A percentile compares a stretch with the other conserved stretches of the same genome.
These are phyloP conservation scores for Tricholoma flavovirens DNA, from an alignment of 768 basidiomycete species.

Conservation along the genomic window DNA sequence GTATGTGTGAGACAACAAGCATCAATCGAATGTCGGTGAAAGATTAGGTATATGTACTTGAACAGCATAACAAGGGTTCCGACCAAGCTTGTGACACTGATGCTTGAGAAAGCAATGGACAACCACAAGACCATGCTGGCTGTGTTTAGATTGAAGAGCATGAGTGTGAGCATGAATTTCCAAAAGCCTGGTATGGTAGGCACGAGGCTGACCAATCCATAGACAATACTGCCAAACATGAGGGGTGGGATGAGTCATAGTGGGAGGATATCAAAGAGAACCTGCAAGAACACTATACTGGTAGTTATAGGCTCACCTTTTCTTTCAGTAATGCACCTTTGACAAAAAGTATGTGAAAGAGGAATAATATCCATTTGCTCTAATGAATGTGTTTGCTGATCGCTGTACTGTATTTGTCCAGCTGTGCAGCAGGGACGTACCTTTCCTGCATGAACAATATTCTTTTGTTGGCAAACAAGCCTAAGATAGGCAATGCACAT, in stretches of 20 bases:
- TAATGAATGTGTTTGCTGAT: slow-evolving; percentile 24
- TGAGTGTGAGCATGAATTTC: slow-evolving; percentile 87
- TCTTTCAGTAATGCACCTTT: slow-evolving; percentile 44
- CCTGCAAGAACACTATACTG: slow-evolving; percentile 31
- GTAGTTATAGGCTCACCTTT: not conserved
- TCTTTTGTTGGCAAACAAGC: slow-evolving; percentile 91
- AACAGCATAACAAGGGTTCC: slow-evolving; percentile 96
- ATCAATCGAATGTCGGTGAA: not conserved
- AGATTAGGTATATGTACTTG: slow-evolving; percentile 60
- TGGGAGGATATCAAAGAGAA: slow-evolving; percentile 95
- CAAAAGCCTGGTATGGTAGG: slow-evolving; percentile 87
- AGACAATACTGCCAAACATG: slow-evolving; percentile 93
- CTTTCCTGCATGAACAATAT: slow-evolving; percentile 98
- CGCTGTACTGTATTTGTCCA: not conserved
- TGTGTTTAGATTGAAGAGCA: slow-evolving; percentile 90
- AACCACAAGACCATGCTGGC: slow-evolving; percentile 88
- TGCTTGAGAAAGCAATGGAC: slow-evolving; percentile 83
- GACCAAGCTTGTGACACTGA: slow-evolving; percentile 86
- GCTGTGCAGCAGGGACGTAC: slow-evolving; percentile 30
- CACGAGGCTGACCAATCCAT: slow-evolving; percentile 91
- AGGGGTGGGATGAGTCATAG: slow-evolving; percentile 92
- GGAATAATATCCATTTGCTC: slow-evolving; percentile 96
- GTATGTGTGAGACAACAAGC: not conserved
- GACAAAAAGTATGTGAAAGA: slow-evolving; percentile 95
- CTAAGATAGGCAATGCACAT: no score